phyloP scores from a whole-genome alignment of 345 rosid genomes.

The Eucalyptus virginea region DNA sequence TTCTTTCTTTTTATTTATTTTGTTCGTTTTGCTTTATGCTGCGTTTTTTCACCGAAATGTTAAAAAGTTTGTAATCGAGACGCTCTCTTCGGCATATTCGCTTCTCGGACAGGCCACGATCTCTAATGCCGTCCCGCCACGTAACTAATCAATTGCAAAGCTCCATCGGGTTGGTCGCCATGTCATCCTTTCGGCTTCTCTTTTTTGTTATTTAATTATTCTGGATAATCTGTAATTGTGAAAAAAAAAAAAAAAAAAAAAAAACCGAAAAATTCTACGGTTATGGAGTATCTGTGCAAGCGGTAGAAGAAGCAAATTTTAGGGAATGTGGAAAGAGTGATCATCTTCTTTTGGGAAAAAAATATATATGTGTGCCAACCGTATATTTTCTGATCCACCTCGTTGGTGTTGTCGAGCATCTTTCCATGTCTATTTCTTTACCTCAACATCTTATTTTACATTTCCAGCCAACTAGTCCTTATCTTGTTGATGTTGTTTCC shows the following conservation, averaged over 20 bases:
- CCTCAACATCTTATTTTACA: too few species aligned
- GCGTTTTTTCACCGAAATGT: neutral
- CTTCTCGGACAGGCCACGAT: neutral
- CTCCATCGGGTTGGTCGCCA: neutral
- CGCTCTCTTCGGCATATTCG: neutral
- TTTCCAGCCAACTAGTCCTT: too few species aligned
- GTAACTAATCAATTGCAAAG: neutral
- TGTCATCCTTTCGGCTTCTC: neutral
- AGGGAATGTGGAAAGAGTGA: too few species aligned
- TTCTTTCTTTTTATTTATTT: neutral
- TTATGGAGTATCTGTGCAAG: neutral
- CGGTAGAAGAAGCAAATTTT: neutral
- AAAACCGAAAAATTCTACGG: neutral
- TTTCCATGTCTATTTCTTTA: too few species aligned
- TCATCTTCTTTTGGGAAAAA: too few species aligned
- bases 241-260: too few species aligned
- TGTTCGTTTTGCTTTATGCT: neutral
- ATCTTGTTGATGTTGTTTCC: too few species aligned
- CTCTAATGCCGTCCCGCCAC: neutral
- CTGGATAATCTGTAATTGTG: neutral
- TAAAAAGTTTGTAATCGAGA: neutral
- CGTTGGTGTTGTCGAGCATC: too few species aligned
- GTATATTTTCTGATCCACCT: too few species aligned
- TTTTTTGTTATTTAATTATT: neutral
- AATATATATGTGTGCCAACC: too few species aligned